Evolutionary conservation across 2,329 filamentous ascomycete genomes (phyloP), one percentile per base, ranked within the genome.

Genomic region (Epichloe uncinata): DNA sequence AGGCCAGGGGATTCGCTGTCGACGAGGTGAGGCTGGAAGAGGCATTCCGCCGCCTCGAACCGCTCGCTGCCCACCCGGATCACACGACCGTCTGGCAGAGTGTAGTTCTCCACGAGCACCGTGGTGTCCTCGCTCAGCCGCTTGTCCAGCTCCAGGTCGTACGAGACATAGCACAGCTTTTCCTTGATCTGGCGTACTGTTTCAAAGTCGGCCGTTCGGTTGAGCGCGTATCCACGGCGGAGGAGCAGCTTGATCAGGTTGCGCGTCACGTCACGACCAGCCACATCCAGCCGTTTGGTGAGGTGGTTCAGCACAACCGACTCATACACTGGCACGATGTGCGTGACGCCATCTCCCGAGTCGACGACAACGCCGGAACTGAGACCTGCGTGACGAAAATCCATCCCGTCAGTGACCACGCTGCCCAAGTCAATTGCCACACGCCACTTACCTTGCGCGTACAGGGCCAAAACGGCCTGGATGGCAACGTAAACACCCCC

Each of bases 101-200:
- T 98, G 73, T 98, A 98, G 64, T 87, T 94, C 70, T 98, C 93
- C 11, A 98, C 93, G 50, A 98, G 75, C 8, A 96, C 89, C 1
- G 93, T 98, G 15, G 93, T 98, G 61, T 98, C 93, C 71, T 98
- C 93, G 63, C 87, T 94, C 56, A 98, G 81, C 58, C 87, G 83
- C 73, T 97, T 90, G 74, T 98, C 93, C 50, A 98, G 77, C 69
- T 95, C 89, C 51, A 98, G 79, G 67, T 98, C 93, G 74, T 97
- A 98, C 12, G 90, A 96, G 51, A 98, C 91, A 67, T 98, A 98
- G 77, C 93, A 97, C 47, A 98, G 85, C 77, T 98, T 98, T 77
- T 98, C 93, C 74, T 98, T 98, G 74, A 98, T 97, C 69, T 97
- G 91, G 54, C 93, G 86, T 50, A 98, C 93, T 4, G 93, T 98